Percentiles rank a stretch among this genome's conserved stretches.
Conservation (phyloP, 2,329 filamentous ascomycete genomes). For the Tolypocladium tropicale region DNA sequence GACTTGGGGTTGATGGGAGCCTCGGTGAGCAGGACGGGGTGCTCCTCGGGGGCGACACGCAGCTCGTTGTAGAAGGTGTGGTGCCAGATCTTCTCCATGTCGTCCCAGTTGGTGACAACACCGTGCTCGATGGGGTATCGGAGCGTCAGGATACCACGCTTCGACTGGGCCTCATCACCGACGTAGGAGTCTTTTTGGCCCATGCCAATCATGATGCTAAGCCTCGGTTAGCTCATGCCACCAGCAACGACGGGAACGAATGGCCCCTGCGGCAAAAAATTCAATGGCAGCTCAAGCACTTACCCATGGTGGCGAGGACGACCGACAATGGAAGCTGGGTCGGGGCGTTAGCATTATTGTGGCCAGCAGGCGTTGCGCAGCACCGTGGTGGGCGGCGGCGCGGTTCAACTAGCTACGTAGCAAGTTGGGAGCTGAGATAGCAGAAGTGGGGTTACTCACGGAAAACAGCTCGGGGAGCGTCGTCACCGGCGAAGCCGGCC, state of each 20-base stretch:
- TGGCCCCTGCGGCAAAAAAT: background rate
- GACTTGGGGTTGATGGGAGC: constrained; percentile 99
- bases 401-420: constrained; percentile 6
- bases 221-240: constrained; percentile 9
- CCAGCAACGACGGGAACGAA: constrained; percentile 2
- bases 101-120: constrained; percentile 99
- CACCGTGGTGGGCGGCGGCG: constrained; percentile 3
- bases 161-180: constrained; percentile 99
- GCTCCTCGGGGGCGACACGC: constrained; percentile 99
- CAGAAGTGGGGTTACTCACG: constrained; percentile 59
- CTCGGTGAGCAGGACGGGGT: constrained; percentile 98
- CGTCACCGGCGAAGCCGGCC: constrained; percentile 99
- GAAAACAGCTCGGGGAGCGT: constrained; percentile 99
- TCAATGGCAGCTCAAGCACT: constrained; percentile 27
- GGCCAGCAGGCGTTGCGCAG: constrained; percentile 1
- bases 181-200: constrained; percentile 99
- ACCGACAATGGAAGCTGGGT: constrained; percentile 92
- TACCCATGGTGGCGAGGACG: constrained; percentile 99
- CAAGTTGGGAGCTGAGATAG: constrained; percentile 8
- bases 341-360: constrained; percentile 23
- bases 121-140: constrained; percentile 99
- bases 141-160: constrained; percentile 99
- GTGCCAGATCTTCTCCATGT: constrained; percentile 99
- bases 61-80: constrained; percentile 99
- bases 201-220: constrained; percentile 99